Percentiles rank a stretch among this genome's conserved stretches.
Evolutionary conservation across 441 rosid species (phyloP).

Genomic region (Adansonia rubrostipa): DNA sequence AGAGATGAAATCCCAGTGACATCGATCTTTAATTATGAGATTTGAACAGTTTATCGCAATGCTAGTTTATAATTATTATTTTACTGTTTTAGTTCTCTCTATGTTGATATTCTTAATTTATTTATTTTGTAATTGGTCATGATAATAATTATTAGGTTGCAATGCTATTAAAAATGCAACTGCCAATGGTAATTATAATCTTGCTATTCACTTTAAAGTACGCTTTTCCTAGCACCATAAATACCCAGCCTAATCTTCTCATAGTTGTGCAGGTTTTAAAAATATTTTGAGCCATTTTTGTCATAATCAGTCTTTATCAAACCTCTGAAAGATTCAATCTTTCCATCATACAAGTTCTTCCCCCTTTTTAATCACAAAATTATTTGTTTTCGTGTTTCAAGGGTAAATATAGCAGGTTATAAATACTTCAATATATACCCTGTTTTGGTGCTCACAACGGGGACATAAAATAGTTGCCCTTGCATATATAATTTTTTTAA

Average conservation of each 20-base stretch:
- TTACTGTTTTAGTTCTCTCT: too few species aligned
- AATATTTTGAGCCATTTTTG: background rate
- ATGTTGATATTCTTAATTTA: too few species aligned
- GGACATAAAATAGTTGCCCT: background rate
- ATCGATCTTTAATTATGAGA: background rate
- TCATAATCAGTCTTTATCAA: conserved; percentile 22
- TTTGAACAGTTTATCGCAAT: too few species aligned
- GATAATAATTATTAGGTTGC: too few species aligned
- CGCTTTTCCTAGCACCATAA: conserved; percentile 26
- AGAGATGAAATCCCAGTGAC: background rate
- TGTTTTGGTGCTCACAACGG: conserved; percentile 8
- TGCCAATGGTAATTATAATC: background rate
- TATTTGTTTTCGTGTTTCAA: background rate
- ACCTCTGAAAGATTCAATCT: background rate
- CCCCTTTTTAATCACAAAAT: background rate
- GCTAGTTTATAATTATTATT: too few species aligned
- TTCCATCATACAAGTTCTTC: background rate
- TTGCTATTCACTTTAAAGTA: background rate
- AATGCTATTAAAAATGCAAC: too few species aligned
- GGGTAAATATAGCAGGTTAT: background rate
- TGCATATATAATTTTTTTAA: conserved; percentile 7
- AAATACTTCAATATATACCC: background rate
- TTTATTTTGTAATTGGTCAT: too few species aligned
- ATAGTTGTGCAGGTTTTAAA: background rate
- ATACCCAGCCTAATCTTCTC: conserved; percentile 32